Evolutionary conservation across 1,139 yeast genomes (phyloP), one percentile per base, ranked within the genome.

Genomic region (Arxiozyma bovina): DNA sequence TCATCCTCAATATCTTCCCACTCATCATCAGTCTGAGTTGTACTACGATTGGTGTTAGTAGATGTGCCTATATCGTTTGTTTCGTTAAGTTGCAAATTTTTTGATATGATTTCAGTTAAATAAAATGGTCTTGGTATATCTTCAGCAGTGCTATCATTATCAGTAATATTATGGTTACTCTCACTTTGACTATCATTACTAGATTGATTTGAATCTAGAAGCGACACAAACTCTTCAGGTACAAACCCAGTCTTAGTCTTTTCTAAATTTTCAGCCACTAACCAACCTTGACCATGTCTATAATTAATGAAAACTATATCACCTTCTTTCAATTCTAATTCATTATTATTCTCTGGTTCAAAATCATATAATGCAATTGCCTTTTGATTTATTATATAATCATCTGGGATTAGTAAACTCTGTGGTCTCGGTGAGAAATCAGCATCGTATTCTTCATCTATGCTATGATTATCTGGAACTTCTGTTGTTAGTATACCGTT

Each of bases 261-360:
- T 25, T 57, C 60, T 23, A 60, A 55, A 55, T 66, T 65, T 54
- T 69, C 71, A 0, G 98, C 98, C 51, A 93, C 98, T 5, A 94
- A 77, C 99, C 99, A 93, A 7, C 99, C 99, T 68, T 93, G 97
- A 22, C 98, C 98, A 68, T 93, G 96, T 58, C 96, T 80, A 69
- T 91, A 91, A 57, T 86, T 82, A 40, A 93, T 86, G 81, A 93
- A 85, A 3, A 94, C 81, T 21, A 81, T 70, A 70, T 93, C 98
- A 44, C 96, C 96, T 63, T 87, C 96, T 9, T 70, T 71, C 45
- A 93, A 73, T 17, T 79, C 82, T 53, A 91, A 82, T 65, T 93
- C 99, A 68, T 93, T 93, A 62, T 89, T 96, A 69, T 93, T 93
- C 67, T 93, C 98, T 0, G 99, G 96, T 40, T 74, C 77, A 67